phyloP scores from a whole-genome alignment of 1,284 basidiomycete species.

The Caloboletus inedulis region DNA sequence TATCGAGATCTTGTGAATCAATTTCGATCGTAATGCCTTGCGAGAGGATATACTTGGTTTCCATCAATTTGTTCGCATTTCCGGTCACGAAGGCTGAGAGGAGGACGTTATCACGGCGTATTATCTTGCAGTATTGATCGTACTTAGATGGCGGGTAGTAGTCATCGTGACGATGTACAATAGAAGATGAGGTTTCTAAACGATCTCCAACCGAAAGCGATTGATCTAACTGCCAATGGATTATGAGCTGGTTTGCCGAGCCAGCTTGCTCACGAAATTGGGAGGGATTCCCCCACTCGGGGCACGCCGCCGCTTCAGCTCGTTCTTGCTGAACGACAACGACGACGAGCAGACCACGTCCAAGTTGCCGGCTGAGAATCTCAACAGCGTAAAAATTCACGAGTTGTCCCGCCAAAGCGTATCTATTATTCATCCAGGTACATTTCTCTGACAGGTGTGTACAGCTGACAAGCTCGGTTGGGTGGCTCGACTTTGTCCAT shows the following conservation, averaged over 20 bases:
- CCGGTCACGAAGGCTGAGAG: slow-evolving; percentile 86
- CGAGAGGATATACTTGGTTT: slow-evolving; percentile 79
- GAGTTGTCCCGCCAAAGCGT: not conserved
- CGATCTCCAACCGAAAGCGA: not conserved
- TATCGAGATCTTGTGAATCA: slow-evolving; percentile 65
- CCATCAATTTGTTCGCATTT: slow-evolving; percentile 90
- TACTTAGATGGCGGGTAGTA: slow-evolving; percentile 24
- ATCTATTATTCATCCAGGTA: not conserved
- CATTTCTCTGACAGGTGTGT: slow-evolving; percentile 2
- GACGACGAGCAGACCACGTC: slow-evolving; percentile 12
- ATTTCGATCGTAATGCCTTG: slow-evolving; percentile 59
- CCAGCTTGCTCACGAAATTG: not conserved
- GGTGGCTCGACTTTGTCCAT: not conserved
- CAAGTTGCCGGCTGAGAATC: slow-evolving; percentile 5
- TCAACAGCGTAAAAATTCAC: slow-evolving; percentile 3
- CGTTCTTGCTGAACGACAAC: slow-evolving; percentile 13
- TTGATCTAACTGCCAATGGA: not conserved
- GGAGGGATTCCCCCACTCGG: slow-evolving; percentile 1
- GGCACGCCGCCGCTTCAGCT: slow-evolving; percentile 4
- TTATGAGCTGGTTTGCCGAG: slow-evolving; percentile 3
- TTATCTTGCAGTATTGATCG: slow-evolving; percentile 1
- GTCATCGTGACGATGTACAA: slow-evolving; percentile 17
- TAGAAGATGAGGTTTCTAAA: not conserved
- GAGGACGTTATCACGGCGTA: not conserved
- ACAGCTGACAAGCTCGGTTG: not conserved